phyloP scores from a whole-genome alignment of 345 rosid genomes.

The Sapria himalayana region DNA sequence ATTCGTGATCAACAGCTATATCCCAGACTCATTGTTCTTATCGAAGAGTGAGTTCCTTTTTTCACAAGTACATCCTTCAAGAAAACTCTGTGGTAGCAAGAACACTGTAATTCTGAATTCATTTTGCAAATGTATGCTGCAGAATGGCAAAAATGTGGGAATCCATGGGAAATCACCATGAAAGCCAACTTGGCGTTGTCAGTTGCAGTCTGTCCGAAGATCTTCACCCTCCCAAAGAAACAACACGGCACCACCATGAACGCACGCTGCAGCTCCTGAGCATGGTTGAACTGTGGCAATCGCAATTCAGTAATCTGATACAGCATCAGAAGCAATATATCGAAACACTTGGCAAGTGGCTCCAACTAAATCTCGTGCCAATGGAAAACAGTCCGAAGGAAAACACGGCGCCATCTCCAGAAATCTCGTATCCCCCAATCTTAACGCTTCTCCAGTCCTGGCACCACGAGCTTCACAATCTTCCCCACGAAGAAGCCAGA shows the following conservation, averaged over 20 bases:
- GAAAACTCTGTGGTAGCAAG: neutral
- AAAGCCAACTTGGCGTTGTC: constrained; percentile 44
- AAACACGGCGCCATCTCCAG: too few relatives aligned
- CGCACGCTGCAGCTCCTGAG: constrained; percentile 43
- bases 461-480: too few relatives aligned
- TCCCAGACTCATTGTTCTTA: constrained; percentile 59
- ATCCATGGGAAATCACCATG: constrained; percentile 45
- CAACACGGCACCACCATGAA: constrained; percentile 53
- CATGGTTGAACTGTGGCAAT: constrained; percentile 52
- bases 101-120: neutral
- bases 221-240: constrained; percentile 38
- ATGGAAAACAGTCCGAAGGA: constrained; percentile 53
- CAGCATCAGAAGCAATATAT: constrained; percentile 62
- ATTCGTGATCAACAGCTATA: constrained; percentile 74
- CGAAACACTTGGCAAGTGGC: constrained; percentile 41
- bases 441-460: too few relatives aligned
- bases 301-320: constrained; percentile 49
- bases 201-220: constrained; percentile 49
- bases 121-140: constrained; percentile 8
- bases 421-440: too few relatives aligned
- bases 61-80: neutral
- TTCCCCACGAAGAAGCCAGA: too few relatives aligned
- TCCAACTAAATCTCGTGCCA: constrained; percentile 54
- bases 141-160: constrained; percentile 94
- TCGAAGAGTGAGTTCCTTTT: constrained; percentile 42